phyloP scores from a whole-genome alignment of 768 basidiomycete species.

The Termitomyces sp. region DNA sequence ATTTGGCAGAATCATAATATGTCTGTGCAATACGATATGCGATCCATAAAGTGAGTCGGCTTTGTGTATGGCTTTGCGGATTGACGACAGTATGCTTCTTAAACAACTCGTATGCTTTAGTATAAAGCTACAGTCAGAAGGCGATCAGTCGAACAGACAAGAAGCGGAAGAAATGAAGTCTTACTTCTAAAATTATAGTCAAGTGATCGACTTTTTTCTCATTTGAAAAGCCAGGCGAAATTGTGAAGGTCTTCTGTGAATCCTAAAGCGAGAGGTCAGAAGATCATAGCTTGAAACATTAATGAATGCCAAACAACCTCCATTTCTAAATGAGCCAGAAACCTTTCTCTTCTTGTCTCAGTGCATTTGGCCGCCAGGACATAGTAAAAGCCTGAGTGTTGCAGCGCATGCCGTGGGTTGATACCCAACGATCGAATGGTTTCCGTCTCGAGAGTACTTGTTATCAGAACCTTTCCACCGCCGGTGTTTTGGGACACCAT shows the following conservation, averaged over 20 bases:
- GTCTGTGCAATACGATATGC: conserved; percentile 87
- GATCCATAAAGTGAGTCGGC: conserved; percentile 83
- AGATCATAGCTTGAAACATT: neutral
- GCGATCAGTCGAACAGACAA: neutral
- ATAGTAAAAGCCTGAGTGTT: conserved; percentile 92
- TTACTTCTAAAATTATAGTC: conserved; percentile 75
- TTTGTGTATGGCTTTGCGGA: conserved; percentile 46
- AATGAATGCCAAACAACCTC: conserved; percentile 37
- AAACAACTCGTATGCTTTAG: conserved; percentile 90
- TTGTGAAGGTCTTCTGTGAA: conserved; percentile 27
- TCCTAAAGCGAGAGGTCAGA: conserved; percentile 12
- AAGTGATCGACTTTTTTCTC: conserved; percentile 93
- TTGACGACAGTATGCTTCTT: conserved; percentile 59
- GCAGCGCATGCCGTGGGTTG: conserved; percentile 78
- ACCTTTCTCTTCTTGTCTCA: conserved; percentile 66
- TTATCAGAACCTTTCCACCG: conserved; percentile 4
- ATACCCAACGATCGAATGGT: conserved; percentile 56
- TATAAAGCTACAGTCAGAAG: conserved; percentile 61
- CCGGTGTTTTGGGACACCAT: conserved; percentile 6
- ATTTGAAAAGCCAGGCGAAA: conserved; percentile 73
- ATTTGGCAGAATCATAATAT: conserved; percentile 74
- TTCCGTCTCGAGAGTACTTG: conserved; percentile 42
- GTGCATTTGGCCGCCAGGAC: conserved; percentile 86
- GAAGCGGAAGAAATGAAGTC: conserved; percentile 3
- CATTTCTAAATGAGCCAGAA: conserved; percentile 47